Conservation (phyloP, 345 rosid genomes). For the Eucalyptus polyanthemos region DNA sequence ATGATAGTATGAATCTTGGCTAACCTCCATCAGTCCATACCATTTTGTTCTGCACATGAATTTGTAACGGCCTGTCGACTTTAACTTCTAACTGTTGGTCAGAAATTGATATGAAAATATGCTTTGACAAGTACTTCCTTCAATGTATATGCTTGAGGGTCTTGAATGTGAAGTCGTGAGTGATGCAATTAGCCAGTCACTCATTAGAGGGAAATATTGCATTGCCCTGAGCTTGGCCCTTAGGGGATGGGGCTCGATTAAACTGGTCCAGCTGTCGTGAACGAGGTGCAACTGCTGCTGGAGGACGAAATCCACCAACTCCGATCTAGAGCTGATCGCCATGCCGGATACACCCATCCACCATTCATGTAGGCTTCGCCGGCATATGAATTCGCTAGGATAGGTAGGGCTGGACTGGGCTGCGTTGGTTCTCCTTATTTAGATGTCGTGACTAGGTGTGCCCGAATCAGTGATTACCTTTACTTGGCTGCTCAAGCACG, state of each 20-base stretch:
- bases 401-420: neutral
- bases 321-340: neutral
- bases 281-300: neutral
- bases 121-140: neutral
- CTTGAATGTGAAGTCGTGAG: neutral
- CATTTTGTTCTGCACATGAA: neutral
- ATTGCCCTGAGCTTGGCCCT: neutral
- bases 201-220: neutral
- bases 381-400: neutral
- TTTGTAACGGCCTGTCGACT: neutral
- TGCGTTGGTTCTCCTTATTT: neutral
- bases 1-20: neutral
- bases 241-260: neutral
- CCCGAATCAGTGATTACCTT: neutral
- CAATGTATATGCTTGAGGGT: neutral
- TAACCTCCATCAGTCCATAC: neutral
- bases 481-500: neutral
- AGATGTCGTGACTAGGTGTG: neutral
- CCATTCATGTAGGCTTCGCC: neutral
- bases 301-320: neutral
- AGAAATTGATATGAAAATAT: neutral
- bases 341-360: neutral
- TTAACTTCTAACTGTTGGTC: neutral
- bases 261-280: neutral
- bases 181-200: neutral